Evolutionary conservation across 2,329 filamentous ascomycete genomes (phyloP).

Genomic region (Botrytis medusae): DNA sequence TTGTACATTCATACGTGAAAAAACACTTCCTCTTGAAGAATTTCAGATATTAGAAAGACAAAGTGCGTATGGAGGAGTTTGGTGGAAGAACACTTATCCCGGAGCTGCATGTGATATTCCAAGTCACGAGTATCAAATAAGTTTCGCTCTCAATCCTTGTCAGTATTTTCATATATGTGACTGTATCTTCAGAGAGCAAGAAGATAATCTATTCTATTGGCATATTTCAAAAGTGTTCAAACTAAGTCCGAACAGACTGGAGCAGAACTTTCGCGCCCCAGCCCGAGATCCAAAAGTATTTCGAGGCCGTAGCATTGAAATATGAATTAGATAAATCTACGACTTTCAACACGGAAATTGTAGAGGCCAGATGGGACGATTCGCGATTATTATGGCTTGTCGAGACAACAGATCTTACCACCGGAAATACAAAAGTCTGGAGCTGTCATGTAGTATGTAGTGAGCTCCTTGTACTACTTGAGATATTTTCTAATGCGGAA

Average conservation of each 20-base stretch:
- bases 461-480: not conserved
- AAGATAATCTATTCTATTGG: not conserved
- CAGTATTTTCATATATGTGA: not conserved
- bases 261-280: slow-evolving; percentile 5
- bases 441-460: slow-evolving; percentile 7
- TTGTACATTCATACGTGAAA: slow-evolving; percentile 14
- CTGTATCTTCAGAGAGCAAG: not conserved
- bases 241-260: slow-evolving; percentile 2
- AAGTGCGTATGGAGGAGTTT: slow-evolving; percentile 1
- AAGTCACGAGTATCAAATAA: slow-evolving; percentile 9
- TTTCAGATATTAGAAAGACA: slow-evolving; percentile 15
- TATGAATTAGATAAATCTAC: slow-evolving; percentile 3
- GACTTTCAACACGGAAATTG: slow-evolving; percentile 10
- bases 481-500: not conserved
- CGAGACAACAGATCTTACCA: slow-evolving; percentile 4
- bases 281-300: slow-evolving; percentile 16
- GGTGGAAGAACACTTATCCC: slow-evolving; percentile 15
- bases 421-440: not conserved
- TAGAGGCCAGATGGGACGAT: slow-evolving; percentile 7
- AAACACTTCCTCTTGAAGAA: slow-evolving; percentile 8
- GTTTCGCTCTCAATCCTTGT: slow-evolving; percentile 16
- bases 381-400: slow-evolving; percentile 10
- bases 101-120: slow-evolving; percentile 17
- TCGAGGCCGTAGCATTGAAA: slow-evolving; percentile 9
- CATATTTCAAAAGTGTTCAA: not conserved